Base-by-base conservation (phyloP, 768 basidiomycete species). In the Austroboletus festivus region DNA sequence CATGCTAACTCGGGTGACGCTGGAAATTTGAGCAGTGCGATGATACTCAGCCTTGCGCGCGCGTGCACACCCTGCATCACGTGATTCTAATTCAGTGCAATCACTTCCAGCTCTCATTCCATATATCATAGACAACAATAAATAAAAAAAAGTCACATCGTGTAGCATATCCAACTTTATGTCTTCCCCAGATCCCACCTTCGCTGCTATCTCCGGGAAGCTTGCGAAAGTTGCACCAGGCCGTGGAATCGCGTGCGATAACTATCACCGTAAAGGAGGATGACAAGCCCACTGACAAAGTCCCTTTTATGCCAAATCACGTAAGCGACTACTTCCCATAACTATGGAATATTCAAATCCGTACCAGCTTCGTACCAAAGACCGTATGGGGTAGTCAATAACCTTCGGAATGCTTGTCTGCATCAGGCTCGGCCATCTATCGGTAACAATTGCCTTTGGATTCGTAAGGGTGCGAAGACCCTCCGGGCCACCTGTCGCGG, bases 391-490 rank as follows among this genome's bases (percentile, higher is more conserved):
- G 65, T 93, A 94, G 61, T 93, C 91, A 24, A 99, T 71, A 1
- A 85, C 83, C 38, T 77, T 77, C 0, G 96, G 96, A 51, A 99
- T 96, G 11, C 67, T 71, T 0, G 96, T 99, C 63, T 92, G 84
- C 37, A 94, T 74, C 38, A 85, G 62, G 28, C 83, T 82, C 47
- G 93, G 90, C 79, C 86, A 92, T 40, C 89, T 80, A 67, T 99
- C 96, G 16, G 80, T 73, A 46, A 90, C 81, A 42, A 99, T 81
- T 13, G 86, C 86, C 64, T 99, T 99, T 44, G 86, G 76, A 60
- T 89, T 92, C 38, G 91, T 93, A 34, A 99, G 71, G 2, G 87
- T 74, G 22, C 93, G 83, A 35, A 99, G 76, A 33, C 96, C 96
- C 72, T 99, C 96, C 2, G 90, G 86, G 21, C 96, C 96, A 55